phyloP scores from a whole-genome alignment of 2,329 filamentous ascomycete species.

The Thelonectria blattea region DNA sequence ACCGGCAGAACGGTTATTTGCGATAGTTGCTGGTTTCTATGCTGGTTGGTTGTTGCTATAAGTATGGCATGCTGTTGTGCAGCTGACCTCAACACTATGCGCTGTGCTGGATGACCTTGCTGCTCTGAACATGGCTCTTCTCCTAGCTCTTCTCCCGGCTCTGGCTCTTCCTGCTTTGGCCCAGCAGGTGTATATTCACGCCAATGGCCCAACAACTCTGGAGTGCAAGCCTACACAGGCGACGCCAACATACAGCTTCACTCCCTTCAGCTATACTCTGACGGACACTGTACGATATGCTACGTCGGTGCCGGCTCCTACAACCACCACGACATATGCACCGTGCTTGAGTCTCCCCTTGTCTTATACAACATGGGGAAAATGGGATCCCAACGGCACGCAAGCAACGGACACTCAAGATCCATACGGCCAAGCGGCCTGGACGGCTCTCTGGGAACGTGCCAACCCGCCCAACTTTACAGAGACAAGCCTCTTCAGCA shows the following conservation, averaged over 20 bases:
- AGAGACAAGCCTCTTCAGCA: slow-evolving; percentile 42
- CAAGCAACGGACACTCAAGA: slow-evolving; percentile 39
- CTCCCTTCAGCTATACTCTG: slow-evolving; percentile 41
- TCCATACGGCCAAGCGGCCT: slow-evolving; percentile 41
- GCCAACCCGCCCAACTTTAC: slow-evolving; percentile 45
- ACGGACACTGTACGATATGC: slow-evolving; percentile 43
- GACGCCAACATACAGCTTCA: slow-evolving; percentile 36
- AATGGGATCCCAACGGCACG: slow-evolving; percentile 41
- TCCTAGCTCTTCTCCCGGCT: slow-evolving; percentile 29
- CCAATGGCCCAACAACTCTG: slow-evolving; percentile 35
- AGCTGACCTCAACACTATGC: no score
- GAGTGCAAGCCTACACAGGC: slow-evolving; percentile 33
- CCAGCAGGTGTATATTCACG: slow-evolving; percentile 38
- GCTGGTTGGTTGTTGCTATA: no score
- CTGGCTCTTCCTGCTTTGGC: slow-evolving; percentile 26
- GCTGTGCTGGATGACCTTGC: no score
- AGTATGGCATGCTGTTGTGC: no score
- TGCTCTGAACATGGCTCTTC: slow-evolving; percentile 22
- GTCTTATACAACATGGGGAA: slow-evolving; percentile 44
- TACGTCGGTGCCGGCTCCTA: slow-evolving; percentile 39
- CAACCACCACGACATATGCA: slow-evolving; percentile 41
- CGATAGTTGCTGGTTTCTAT: no score
- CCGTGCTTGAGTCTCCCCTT: slow-evolving; percentile 37
- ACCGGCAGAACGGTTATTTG: no score
- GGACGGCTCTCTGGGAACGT: slow-evolving; percentile 42